phyloP scores from a whole-genome alignment of 2,329 filamentous ascomycete genomes.

The Lojkania enalia region DNA sequence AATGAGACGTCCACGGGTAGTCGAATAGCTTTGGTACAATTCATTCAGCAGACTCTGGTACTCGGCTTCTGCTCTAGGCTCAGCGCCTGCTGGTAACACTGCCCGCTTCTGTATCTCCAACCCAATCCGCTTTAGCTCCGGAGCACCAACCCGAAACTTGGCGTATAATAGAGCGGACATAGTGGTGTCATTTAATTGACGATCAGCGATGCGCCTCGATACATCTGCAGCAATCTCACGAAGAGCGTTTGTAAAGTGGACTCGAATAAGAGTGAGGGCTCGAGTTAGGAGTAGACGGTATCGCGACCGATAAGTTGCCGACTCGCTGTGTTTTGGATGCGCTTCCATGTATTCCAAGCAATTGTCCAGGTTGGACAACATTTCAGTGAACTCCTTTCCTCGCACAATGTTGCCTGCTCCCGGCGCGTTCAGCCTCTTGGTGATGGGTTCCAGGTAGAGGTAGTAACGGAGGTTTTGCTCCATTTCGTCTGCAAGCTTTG shows the following conservation, averaged over 20 bases:
- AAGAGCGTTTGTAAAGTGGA: constrained; percentile 66
- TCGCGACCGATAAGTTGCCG: constrained; percentile 82
- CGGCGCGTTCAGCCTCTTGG: constrained; percentile 85
- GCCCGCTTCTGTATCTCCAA: constrained; percentile 69
- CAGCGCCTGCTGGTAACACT: constrained; percentile 61
- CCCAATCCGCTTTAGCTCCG: constrained; percentile 67
- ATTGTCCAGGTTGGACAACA: constrained; percentile 82
- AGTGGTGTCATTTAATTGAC: constrained; percentile 71
- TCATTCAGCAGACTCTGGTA: constrained; percentile 69
- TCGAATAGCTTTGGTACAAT: constrained; percentile 65
- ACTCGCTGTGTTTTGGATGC: constrained; percentile 83
- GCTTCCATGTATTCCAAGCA: constrained; percentile 91
- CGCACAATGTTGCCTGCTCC: constrained; percentile 85
- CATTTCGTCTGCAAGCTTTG: constrained; percentile 79
- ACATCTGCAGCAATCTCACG: constrained; percentile 66
- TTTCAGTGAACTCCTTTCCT: constrained; percentile 81
- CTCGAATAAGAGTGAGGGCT: constrained; percentile 67
- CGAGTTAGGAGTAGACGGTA: constrained; percentile 80
- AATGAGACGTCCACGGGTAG: constrained; percentile 61
- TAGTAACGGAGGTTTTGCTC: constrained; percentile 93
- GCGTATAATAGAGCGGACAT: constrained; percentile 72
- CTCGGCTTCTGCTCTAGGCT: constrained; percentile 62
- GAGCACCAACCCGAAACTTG: constrained; percentile 69
- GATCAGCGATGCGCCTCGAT: constrained; percentile 64
- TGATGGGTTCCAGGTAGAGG: constrained; percentile 87